phyloP scores from a whole-genome alignment of 1,139 yeast species.

The Blastobotrys malaysiensis region DNA sequence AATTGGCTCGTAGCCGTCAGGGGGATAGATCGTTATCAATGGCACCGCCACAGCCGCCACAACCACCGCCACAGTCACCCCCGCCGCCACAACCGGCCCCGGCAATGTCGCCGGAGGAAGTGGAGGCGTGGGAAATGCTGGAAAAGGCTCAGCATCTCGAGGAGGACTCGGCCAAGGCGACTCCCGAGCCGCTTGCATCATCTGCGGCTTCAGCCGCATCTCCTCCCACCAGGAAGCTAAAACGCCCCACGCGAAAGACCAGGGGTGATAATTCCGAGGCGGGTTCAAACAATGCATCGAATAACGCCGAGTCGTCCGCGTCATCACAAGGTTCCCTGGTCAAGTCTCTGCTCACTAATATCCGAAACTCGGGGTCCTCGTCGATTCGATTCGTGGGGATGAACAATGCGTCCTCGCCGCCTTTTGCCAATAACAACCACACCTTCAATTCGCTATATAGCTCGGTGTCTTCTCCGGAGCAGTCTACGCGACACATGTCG shows the following conservation, averaged over 20 bases:
- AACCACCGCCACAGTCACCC: not conserved
- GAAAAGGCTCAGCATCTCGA: constrained; percentile 23
- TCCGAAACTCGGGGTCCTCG: constrained; percentile 13
- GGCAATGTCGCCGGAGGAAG: constrained; percentile 26
- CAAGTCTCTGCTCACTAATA: constrained; percentile 22
- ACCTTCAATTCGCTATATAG: not conserved
- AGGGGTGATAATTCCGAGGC: constrained; percentile 3
- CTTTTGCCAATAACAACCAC: too few species aligned
- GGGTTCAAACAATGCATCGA: constrained; percentile 2
- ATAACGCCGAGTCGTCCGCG: not conserved
- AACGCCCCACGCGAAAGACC: constrained; percentile 18
- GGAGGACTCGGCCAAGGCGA: constrained; percentile 1
- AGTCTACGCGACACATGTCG: not conserved
- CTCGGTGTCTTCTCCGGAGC: not conserved
- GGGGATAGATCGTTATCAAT: not conserved
- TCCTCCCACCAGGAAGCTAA: constrained; percentile 15
- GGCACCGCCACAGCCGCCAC: too few species aligned
- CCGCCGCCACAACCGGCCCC: constrained; percentile 13
- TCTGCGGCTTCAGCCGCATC: not conserved
- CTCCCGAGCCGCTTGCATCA: not conserved
- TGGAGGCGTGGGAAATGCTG: constrained; percentile 31
- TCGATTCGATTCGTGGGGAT: not conserved
- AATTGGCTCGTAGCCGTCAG: constrained; percentile 2
- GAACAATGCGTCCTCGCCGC: not conserved
- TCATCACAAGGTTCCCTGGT: constrained; percentile 17